Evolutionary conservation across 495 filamentous ascomycete species (phyloP), one percentile per base, ranked within the genome.

Genomic region (Hypomontagnella monticulosa): DNA sequence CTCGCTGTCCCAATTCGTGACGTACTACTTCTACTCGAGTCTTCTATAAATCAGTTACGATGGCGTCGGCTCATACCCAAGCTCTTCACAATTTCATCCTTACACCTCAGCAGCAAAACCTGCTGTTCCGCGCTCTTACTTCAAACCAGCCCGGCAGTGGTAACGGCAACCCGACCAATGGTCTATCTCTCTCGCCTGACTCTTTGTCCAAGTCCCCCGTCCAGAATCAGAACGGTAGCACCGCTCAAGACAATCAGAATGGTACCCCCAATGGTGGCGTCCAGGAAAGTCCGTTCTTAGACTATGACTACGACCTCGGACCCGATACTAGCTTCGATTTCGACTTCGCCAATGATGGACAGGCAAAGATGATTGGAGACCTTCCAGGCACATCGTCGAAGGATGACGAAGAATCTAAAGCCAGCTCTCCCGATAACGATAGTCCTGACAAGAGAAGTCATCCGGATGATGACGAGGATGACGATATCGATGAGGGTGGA

Each of bases 101-200:
- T 61, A 92, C 92, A 36, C 88, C 90, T 14, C 87, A 90, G 69
- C 92, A 99, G 75, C 92, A 97, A 78, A 89, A 90, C 71, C 87
- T 97, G 37, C 79, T 98, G 40, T 88, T 93, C 38, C 91, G 92
- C 43, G 94, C 95, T 18, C 86, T 99, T 65, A 88, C 89, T 44
- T 96, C 93, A 53, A 94, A 94, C 76, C 83, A 57, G 62, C 70
- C 55, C 9, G 75, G 67, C 41, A 69, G 71, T 16, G 71, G 61
- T 36, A 72, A 66, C 18, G 70, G 61, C 50, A 71, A 63, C n/a
- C 30, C 70, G 10, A 78, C 71, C 57, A 74, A 63, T 40, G 72
- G 74, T 19, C 73, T 81, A 40, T 81, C 75, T 64, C 73, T 83
- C 52, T 84, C 87, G 19, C 82, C 85, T 2, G 76, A 78, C 9